These are phyloP conservation scores for Exophiala spinifera DNA, from an alignment of 2,329 filamentous ascomycete species.

Conservation along the genomic window DNA sequence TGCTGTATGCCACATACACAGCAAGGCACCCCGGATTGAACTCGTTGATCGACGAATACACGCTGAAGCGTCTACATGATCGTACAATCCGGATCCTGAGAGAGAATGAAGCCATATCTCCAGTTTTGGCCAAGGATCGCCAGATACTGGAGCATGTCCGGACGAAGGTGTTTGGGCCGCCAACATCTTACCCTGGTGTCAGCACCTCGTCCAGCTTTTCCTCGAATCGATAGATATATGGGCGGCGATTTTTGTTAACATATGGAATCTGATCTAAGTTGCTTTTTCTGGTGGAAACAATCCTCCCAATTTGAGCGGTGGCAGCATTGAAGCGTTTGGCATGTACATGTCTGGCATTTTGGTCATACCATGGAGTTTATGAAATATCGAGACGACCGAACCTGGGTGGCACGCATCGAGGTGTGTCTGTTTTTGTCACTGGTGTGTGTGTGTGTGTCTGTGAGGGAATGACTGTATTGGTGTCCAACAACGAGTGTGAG, in stretches of 20 bases:
- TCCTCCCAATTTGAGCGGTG: not conserved
- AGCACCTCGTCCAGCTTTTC: conserved; percentile 21
- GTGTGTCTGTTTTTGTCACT: not conserved
- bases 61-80: conserved; percentile 60
- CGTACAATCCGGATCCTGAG: conserved; percentile 75
- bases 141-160: conserved; percentile 63
- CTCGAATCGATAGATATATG: conserved; percentile 13
- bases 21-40: conserved; percentile 56
- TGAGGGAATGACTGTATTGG: not conserved
- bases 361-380: conserved; percentile 5
- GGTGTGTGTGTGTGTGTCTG: not conserved
- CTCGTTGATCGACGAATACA: conserved; percentile 54
- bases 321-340: conserved; percentile 12
- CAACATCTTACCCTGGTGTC: conserved; percentile 8
- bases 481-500: no score
- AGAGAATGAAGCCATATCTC: conserved; percentile 67
- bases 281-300: conserved; percentile 1
- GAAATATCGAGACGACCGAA: conserved; percentile 10
- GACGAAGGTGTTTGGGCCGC: conserved; percentile 37
- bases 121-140: conserved; percentile 70
- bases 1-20: conserved; percentile 76
- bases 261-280: conserved; percentile 1
- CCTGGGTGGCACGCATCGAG: not conserved
- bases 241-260: not conserved
- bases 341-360: conserved; percentile 3